Percentiles rank a stretch among this genome's conserved stretches.
Evolutionary conservation across 2,329 filamentous ascomycete genomes (phyloP).

Genomic region (Pseudogymnoascus sp.): DNA sequence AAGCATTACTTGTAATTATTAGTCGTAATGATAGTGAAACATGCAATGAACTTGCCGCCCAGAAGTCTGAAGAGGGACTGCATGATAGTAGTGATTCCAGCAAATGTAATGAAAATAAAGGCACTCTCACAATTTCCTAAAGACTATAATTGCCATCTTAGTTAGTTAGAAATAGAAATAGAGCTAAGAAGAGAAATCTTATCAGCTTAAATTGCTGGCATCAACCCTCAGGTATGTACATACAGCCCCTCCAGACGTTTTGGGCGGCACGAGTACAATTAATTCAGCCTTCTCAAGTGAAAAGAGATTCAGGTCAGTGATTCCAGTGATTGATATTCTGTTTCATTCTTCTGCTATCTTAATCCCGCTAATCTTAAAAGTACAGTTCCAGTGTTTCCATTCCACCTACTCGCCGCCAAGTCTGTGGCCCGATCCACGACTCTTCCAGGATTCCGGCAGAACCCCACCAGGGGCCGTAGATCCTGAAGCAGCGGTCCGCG

Average conservation of each 20-base stretch:
- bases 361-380: background rate
- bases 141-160: background rate
- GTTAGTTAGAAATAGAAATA: background rate
- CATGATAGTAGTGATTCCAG: background rate
- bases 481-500: conserved; percentile 32
- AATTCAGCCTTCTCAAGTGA: background rate
- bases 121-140: background rate
- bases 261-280: background rate
- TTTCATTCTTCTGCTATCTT: background rate
- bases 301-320: background rate
- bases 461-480: conserved; percentile 41
- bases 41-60: background rate
- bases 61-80: background rate
- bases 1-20: background rate
- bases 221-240: background rate
- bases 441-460: conserved; percentile 57
- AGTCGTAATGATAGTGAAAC: background rate
- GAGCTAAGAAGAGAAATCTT: background rate
- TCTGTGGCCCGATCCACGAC: conserved; percentile 54
- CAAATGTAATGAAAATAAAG: background rate
- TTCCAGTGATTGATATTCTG: background rate
- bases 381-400: background rate
- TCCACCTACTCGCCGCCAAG: conserved; percentile 41
- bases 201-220: background rate
- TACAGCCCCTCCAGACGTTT: background rate